phyloP scores from a whole-genome alignment of 306 rosid genomes.

The Carpinus fangiana region DNA sequence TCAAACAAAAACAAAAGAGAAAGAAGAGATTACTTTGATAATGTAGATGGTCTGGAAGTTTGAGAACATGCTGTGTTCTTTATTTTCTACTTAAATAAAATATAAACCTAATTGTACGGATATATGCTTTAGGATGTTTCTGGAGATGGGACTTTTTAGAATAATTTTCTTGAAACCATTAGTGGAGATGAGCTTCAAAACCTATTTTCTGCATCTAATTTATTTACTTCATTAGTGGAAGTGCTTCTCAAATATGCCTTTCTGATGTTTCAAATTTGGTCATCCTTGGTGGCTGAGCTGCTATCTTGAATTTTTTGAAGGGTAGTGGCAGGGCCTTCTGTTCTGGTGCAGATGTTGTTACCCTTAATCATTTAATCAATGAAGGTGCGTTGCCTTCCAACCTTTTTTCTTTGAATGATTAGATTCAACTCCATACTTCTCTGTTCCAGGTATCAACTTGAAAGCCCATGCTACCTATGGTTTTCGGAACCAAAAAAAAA shows the following conservation, averaged over 20 bases:
- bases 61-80: not conserved
- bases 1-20: not conserved
- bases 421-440: conserved; percentile 9
- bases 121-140: not conserved
- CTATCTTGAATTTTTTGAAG: conserved; percentile 48
- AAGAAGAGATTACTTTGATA: not conserved
- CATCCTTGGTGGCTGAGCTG: conserved; percentile 36
- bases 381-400: conserved; percentile 54
- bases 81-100: not conserved
- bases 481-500: not conserved
- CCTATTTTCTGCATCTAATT: not conserved
- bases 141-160: not conserved
- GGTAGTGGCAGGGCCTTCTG: conserved; percentile 92
- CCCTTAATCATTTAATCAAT: conserved; percentile 57
- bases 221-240: not conserved
- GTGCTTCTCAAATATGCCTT: not conserved
- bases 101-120: not conserved
- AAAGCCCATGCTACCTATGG: not conserved
- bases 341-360: conserved; percentile 81
- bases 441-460: conserved; percentile 9
- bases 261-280: conserved; percentile 18
- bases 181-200: not conserved
- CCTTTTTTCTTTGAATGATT: conserved; percentile 9
- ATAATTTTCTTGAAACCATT: not conserved
- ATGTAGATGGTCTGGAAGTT: not conserved